phyloP scores from a whole-genome alignment of 164 flowering plant genomes.

The Liquidambar formosana region DNA sequence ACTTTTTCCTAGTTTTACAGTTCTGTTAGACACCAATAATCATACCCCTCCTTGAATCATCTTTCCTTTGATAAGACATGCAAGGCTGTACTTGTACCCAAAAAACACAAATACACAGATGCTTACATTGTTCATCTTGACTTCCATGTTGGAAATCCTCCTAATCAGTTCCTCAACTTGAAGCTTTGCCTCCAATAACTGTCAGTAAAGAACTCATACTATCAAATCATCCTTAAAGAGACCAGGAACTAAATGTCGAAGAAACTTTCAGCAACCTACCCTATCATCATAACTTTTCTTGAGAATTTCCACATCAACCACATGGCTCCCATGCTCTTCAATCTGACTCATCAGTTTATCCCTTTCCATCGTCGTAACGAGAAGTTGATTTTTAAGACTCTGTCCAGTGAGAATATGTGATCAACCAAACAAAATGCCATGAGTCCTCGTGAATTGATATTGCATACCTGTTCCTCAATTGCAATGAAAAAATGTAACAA shows the following conservation, averaged over 20 bases:
- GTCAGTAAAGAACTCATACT: slow-evolving; percentile 15
- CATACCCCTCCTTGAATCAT: no score
- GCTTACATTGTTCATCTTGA: slow-evolving; percentile 53
- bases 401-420: slow-evolving; percentile 2
- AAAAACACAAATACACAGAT: not conserved
- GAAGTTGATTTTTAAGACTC: slow-evolving; percentile 32
- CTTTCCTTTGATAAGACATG: no score
- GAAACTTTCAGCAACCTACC: slow-evolving; percentile 17
- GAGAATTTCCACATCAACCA: slow-evolving; percentile 23
- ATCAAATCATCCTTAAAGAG: not conserved
- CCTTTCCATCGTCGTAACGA: slow-evolving; percentile 32
- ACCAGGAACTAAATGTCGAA: not conserved
- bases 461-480: not conserved
- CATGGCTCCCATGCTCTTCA: slow-evolving; percentile 21
- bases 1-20: no score
- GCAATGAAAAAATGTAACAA: not conserved
- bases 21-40: no score
- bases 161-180: slow-evolving; percentile 39
- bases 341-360: slow-evolving; percentile 27
- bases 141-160: slow-evolving; percentile 37
- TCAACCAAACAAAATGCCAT: not conserved
- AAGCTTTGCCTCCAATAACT: slow-evolving; percentile 37
- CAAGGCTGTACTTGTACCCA: not conserved
- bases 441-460: not conserved
- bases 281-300: slow-evolving; percentile 20